Evolutionary conservation across 176 grass and related monocot genomes (phyloP).

Genomic region (Rhipidocladum racemiflorum): DNA sequence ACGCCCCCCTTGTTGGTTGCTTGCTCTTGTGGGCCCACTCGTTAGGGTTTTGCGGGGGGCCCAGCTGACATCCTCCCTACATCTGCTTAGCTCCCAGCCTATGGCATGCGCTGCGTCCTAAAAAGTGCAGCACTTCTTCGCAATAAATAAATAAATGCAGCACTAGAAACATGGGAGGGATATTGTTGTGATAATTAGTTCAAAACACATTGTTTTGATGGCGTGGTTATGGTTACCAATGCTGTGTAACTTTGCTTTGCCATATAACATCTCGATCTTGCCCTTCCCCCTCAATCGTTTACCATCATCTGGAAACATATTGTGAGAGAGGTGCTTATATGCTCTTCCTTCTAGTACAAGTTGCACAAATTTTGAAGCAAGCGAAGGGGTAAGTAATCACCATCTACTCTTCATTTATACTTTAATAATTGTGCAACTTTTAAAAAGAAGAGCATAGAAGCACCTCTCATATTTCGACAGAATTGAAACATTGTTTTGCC

Average conservation of each 20-base stretch:
- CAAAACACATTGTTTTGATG: neutral
- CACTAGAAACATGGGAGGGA: neutral
- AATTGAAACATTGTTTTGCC: neutral
- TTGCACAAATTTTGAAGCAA: too few species aligned
- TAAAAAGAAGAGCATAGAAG: too few species aligned
- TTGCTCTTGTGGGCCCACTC: neutral
- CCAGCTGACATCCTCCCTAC: conserved; percentile 7
- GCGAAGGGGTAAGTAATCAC: too few species aligned
- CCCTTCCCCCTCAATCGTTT: neutral
- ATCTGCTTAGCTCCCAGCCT: neutral
- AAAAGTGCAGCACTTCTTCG: neutral
- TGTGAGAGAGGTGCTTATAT: too few species aligned
- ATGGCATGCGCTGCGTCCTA: neutral
- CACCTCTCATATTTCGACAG: too few species aligned
- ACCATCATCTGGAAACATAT: neutral
- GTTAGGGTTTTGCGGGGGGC: neutral
- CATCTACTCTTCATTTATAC: too few species aligned
- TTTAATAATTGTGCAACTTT: too few species aligned
- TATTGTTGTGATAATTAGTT: neutral
- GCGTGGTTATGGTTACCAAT: neutral
- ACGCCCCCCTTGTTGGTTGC: neutral
- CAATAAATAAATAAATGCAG: neutral
- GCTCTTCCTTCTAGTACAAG: too few species aligned
- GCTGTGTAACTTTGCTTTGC: neutral
- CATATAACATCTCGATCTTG: neutral